Conservation (phyloP, 2,329 filamentous ascomycete genomes). For the Macroventuria anomochaeta region DNA sequence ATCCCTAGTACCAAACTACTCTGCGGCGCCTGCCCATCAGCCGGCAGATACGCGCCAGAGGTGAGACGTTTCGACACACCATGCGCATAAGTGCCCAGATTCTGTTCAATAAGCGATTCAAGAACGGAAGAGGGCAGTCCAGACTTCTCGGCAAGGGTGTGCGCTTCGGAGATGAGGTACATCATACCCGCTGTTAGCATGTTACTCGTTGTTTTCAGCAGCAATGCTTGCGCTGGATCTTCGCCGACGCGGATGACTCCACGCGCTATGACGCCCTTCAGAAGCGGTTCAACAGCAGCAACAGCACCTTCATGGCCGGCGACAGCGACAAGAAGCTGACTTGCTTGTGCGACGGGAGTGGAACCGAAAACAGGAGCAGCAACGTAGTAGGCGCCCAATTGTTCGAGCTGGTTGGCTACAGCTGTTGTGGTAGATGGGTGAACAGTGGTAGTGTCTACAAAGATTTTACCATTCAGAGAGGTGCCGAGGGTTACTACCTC, state of each 20-base stretch:
- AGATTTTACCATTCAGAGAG: slow-evolving; percentile 49
- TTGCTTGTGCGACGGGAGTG: slow-evolving; percentile 56
- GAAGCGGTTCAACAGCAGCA: slow-evolving; percentile 46
- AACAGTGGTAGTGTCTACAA: slow-evolving; percentile 60
- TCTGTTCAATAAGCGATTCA: slow-evolving; percentile 51
- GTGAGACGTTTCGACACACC: slow-evolving; percentile 39
- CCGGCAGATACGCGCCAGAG: slow-evolving; percentile 34
- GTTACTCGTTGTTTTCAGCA: slow-evolving; percentile 59
- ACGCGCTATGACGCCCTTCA: slow-evolving; percentile 52
- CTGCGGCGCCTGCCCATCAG: slow-evolving; percentile 48
- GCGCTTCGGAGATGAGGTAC: slow-evolving; percentile 58
- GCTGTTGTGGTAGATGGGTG: slow-evolving; percentile 53
- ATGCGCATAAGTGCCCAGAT: slow-evolving; percentile 38
- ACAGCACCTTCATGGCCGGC: slow-evolving; percentile 52
- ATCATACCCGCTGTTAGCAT: slow-evolving; percentile 59
- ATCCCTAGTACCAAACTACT: slow-evolving; percentile 59
- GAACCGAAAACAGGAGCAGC: slow-evolving; percentile 60
- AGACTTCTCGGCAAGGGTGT: slow-evolving; percentile 57
- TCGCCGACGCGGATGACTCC: slow-evolving; percentile 53
- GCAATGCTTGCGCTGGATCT: slow-evolving; percentile 53
- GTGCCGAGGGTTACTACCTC: slow-evolving; percentile 26
- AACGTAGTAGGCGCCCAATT: slow-evolving; percentile 48
- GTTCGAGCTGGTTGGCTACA: slow-evolving; percentile 36
- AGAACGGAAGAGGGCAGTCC: slow-evolving; percentile 51
- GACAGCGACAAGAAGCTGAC: slow-evolving; percentile 56